phyloP scores from a whole-genome alignment of 2,329 filamentous ascomycete species.

The Talaromyces albobiverticillius region DNA sequence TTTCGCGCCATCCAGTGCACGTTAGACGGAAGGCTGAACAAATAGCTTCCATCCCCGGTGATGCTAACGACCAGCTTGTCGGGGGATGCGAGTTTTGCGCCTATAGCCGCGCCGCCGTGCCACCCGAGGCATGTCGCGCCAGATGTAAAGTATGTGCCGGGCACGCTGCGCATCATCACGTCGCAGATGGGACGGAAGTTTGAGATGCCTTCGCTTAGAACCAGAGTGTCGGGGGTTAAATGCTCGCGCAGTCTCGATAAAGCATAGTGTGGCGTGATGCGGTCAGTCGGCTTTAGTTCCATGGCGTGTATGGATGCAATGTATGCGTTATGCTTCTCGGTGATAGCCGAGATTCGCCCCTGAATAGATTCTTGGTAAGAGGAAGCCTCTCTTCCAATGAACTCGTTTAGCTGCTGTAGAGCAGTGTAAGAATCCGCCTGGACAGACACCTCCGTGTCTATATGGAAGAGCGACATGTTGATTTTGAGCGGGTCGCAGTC shows the following conservation, averaged over 20 bases:
- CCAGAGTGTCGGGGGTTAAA: constrained; percentile 64
- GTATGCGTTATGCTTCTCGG: constrained; percentile 14
- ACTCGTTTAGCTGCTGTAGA: constrained; percentile 8
- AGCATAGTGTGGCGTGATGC: constrained; percentile 58
- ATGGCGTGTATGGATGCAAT: constrained; percentile 8
- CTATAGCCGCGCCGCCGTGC: constrained; percentile 70
- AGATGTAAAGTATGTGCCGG: constrained; percentile 55
- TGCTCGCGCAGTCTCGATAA: constrained; percentile 52
- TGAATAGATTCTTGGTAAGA: too few species aligned
- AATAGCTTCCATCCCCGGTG: constrained; percentile 63
- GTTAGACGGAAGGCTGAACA: constrained; percentile 61
- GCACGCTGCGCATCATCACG: constrained; percentile 16
- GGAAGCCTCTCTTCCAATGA: too few species aligned
- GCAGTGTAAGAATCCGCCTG: constrained; percentile 51
- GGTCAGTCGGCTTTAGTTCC: constrained; percentile 48
- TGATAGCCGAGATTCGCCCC: constrained; percentile 12
- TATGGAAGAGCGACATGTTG: constrained; percentile 68
- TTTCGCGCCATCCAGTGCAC: constrained; percentile 66
- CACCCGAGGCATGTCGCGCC: constrained; percentile 75
- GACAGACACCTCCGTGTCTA: constrained; percentile 59
- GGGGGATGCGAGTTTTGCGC: constrained; percentile 67
- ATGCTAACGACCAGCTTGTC: constrained; percentile 58
- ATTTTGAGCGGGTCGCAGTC: constrained; percentile 66
- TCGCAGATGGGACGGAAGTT: constrained; percentile 48
- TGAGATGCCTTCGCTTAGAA: constrained; percentile 72